Evolutionary conservation across 176 grass and related monocot genomes (phyloP).

Genomic region (Pharus latifolius): DNA sequence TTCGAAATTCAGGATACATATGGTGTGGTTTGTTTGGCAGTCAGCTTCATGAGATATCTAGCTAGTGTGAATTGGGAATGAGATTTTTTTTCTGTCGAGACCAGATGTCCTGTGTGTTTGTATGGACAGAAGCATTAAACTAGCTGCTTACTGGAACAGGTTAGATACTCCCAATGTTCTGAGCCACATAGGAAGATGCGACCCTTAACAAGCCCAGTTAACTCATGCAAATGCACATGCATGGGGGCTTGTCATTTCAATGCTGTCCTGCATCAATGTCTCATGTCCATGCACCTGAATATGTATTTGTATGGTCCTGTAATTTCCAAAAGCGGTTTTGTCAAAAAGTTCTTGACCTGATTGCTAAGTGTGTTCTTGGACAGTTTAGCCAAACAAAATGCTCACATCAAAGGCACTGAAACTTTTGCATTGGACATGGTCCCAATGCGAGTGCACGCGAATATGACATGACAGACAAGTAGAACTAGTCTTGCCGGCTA

Average conservation of each 20-base stretch:
- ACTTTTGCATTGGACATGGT: constrained; percentile 19
- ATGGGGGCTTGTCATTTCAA: not conserved
- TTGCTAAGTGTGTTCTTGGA: constrained; percentile 13
- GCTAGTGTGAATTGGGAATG: too few relatives aligned
- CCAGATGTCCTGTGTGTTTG: not conserved
- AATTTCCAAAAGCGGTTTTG: not conserved
- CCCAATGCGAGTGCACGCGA: constrained; percentile 6
- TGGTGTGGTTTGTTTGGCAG: too few relatives aligned
- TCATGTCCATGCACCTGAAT: not conserved
- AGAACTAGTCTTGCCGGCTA: constrained; percentile 21
- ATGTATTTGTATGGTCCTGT: not conserved
- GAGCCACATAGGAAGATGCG: not conserved
- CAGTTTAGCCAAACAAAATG: not conserved
- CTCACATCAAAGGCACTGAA: not conserved
- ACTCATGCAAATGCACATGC: too few relatives aligned
- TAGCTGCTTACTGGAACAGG: not conserved
- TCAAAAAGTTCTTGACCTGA: not conserved
- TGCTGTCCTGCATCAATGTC: not conserved
- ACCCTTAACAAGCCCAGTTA: not conserved
- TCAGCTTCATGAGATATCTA: too few relatives aligned
- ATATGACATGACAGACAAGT: constrained; percentile 1
- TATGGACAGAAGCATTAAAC: not conserved
- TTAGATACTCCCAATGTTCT: not conserved
- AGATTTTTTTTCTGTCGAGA: too few relatives aligned
- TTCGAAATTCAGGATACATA: too few relatives aligned